Percentiles rank a stretch among this genome's conserved stretches.
phyloP scores from a whole-genome alignment of 139 green algal genomes.

The Coelastrella sp. region DNA sequence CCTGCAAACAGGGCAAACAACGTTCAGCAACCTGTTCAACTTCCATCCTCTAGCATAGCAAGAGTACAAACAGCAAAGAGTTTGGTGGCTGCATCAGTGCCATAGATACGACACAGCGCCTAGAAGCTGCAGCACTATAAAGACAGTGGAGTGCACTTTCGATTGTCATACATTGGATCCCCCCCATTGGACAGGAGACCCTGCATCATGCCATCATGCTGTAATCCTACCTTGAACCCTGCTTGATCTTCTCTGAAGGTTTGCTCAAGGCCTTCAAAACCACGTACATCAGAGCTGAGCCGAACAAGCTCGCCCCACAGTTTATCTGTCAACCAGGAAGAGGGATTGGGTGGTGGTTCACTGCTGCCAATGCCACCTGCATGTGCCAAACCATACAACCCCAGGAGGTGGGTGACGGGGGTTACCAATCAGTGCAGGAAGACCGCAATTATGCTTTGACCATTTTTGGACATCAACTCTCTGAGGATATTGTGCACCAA shows the following conservation, averaged over 20 bases:
- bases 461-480: too few relatives aligned
- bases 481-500: too few relatives aligned
- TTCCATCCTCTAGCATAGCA: neutral
- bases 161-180: too few relatives aligned
- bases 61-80: too few relatives aligned
- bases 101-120: too few relatives aligned
- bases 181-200: neutral
- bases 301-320: constrained; percentile 77
- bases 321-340: constrained; percentile 71
- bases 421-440: too few relatives aligned
- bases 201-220: neutral
- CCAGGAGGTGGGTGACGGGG: too few relatives aligned
- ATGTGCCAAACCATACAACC: constrained; percentile 31
- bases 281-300: constrained; percentile 53
- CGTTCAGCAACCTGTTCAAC: neutral
- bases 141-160: too few relatives aligned
- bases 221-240: constrained; percentile 48
- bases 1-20: neutral
- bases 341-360: constrained; percentile 70
- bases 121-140: too few relatives aligned
- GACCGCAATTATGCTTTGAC: too few relatives aligned
- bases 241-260: constrained; percentile 32
- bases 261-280: constrained; percentile 49
- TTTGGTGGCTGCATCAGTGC: too few relatives aligned
- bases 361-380: constrained; percentile 75